Evolutionary conservation across 352 stramenopile species (phyloP).

Genomic region (Phytophthora idaei): DNA sequence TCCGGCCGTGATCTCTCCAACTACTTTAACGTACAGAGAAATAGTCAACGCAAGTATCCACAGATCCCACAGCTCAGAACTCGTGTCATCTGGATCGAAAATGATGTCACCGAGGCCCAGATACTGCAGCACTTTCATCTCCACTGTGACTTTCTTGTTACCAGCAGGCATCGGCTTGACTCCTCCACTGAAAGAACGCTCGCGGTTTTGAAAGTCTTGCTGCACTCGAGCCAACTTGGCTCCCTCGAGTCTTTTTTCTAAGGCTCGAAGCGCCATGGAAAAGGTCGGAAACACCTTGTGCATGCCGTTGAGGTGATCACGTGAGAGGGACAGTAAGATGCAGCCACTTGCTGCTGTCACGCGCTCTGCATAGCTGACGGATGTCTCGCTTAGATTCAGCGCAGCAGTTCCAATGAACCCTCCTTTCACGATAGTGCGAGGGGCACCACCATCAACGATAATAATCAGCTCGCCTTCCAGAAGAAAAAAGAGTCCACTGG

Average conservation of each 20-base stretch:
- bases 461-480: conserved; percentile 62
- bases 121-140: conserved; percentile 34
- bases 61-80: conserved; percentile 34
- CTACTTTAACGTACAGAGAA: conserved; percentile 43
- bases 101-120: conserved; percentile 41
- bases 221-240: conserved; percentile 50
- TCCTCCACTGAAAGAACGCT: conserved; percentile 4
- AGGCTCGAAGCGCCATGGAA: conserved; percentile 63
- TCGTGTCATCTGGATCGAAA: conserved; percentile 51
- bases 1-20: conserved; percentile 39
- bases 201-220: conserved; percentile 25
- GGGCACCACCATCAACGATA: conserved; percentile 38
- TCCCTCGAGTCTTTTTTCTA: conserved; percentile 57
- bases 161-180: neutral
- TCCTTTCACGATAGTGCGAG: conserved; percentile 44
- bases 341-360: conserved; percentile 65
- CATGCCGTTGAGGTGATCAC: conserved; percentile 59
- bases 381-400: conserved; percentile 55
- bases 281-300: conserved; percentile 66
- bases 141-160: conserved; percentile 30
- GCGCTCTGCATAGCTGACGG: conserved; percentile 59
- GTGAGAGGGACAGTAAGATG: conserved; percentile 59
- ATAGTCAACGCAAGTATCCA: conserved; percentile 38
- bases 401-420: conserved; percentile 61
- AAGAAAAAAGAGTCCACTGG: conserved; percentile 63